Evolutionary conservation across 306 rosid genomes (phyloP).

Genomic region (Prunus fruticosa): DNA sequence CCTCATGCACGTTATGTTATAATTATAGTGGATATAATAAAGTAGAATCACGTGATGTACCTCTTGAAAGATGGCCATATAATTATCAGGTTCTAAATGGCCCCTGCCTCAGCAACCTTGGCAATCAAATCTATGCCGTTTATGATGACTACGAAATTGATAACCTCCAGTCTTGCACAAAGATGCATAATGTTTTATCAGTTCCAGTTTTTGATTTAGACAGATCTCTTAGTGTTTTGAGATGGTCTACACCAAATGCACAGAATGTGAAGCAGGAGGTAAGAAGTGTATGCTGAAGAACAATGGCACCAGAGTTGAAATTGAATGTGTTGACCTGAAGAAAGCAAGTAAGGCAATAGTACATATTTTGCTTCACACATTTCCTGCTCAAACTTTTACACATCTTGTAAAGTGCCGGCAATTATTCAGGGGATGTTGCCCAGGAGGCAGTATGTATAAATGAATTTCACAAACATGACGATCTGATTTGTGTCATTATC

Average conservation of each 20-base stretch:
- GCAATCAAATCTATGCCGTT: slow-evolving; percentile 11
- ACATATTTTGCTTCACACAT: no score
- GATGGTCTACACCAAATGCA: slow-evolving; percentile 33
- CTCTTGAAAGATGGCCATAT: background rate
- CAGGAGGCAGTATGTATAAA: no score
- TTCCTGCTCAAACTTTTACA: no score
- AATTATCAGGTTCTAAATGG: no score
- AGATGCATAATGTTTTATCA: slow-evolving; percentile 15
- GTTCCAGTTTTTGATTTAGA: background rate
- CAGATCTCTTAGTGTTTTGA: slow-evolving; percentile 1
- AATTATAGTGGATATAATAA: no score
- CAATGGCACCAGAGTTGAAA: background rate
- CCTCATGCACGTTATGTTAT: no score
- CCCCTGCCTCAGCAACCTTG: slow-evolving; percentile 21
- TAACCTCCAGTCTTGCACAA: slow-evolving; percentile 20
- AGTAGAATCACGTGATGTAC: no score
- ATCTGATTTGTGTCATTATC: background rate
- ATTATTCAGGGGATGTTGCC: no score
- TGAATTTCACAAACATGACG: background rate
- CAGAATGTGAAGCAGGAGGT: slow-evolving; percentile 30
- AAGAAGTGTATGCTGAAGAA: slow-evolving; percentile 27
- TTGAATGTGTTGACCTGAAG: background rate
- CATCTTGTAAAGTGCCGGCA: no score
- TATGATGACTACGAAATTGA: no score
- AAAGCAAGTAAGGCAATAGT: slow-evolving; percentile 7